phyloP scores from a whole-genome alignment of 2,329 filamentous ascomycete species.

The Lizonia empirigonia region DNA sequence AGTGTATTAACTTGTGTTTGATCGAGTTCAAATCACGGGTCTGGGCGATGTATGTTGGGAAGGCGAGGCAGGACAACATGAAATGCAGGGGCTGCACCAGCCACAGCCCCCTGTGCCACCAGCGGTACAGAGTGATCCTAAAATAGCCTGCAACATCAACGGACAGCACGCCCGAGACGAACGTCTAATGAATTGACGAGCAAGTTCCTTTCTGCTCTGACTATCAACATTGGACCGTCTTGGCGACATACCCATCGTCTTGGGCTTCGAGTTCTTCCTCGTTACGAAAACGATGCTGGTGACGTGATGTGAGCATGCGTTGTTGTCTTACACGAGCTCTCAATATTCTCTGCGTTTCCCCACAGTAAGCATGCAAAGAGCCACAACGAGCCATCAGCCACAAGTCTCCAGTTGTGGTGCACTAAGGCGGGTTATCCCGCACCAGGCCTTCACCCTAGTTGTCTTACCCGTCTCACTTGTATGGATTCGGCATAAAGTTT shows the following conservation, averaged over 20 bases:
- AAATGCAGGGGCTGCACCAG: constrained; percentile 10
- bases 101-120: constrained; percentile 3
- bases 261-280: background rate
- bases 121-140: constrained; percentile 5
- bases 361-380: background rate
- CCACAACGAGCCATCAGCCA: background rate
- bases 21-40: background rate
- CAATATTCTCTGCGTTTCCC: constrained; percentile 2
- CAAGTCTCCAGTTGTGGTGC: background rate
- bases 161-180: constrained; percentile 4
- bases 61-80: background rate
- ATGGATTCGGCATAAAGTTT: constrained; percentile 1
- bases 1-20: background rate
- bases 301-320: background rate
- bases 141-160: constrained; percentile 7
- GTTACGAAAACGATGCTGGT: background rate
- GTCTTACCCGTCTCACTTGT: background rate
- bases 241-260: background rate
- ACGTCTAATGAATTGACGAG: background rate
- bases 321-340: constrained; percentile 11
- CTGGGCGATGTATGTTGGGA: background rate
- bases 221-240: background rate
- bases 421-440: constrained; percentile 4
- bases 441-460: background rate
- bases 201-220: background rate